Conservation (phyloP, 495 filamentous ascomycete species). For the Venustampulla echinocandica region DNA sequence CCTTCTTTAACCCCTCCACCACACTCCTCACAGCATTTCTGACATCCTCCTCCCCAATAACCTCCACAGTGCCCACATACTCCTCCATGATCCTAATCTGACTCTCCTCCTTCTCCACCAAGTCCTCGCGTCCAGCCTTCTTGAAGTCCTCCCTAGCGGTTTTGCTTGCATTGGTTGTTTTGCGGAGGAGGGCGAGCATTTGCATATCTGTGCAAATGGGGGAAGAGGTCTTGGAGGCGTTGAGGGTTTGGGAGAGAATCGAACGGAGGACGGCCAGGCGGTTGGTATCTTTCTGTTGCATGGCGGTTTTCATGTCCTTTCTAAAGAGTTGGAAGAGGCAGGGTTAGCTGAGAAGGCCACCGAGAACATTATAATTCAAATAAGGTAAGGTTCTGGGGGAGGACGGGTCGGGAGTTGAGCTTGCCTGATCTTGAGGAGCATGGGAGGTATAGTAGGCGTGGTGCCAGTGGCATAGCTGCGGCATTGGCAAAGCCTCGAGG, state of each 20-base stretch:
- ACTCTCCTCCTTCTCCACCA: slow-evolving; percentile 44
- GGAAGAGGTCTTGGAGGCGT: slow-evolving; percentile 46
- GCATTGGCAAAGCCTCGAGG: slow-evolving; percentile 7
- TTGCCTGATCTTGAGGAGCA: slow-evolving; percentile 30
- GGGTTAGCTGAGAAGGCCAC: not conserved
- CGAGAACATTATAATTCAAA: not conserved
- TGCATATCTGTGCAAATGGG: slow-evolving; percentile 48
- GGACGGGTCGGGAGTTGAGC: slow-evolving; percentile 3
- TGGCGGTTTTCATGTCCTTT: slow-evolving; percentile 49
- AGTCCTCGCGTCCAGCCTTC: slow-evolving; percentile 41
- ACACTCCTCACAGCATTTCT: slow-evolving; percentile 27
- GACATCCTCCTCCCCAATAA: slow-evolving; percentile 34
- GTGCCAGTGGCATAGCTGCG: slow-evolving; percentile 21
- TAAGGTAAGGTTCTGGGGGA: not conserved
- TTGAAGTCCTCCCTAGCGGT: slow-evolving; percentile 40
- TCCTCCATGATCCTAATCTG: slow-evolving; percentile 39
- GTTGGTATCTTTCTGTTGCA: slow-evolving; percentile 48
- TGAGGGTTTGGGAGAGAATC: slow-evolving; percentile 43
- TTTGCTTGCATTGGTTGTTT: slow-evolving; percentile 28
- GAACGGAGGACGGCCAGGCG: slow-evolving; percentile 45
- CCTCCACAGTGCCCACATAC: slow-evolving; percentile 40
- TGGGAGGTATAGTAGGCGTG: slow-evolving; percentile 22
- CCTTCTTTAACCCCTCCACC: slow-evolving; percentile 23
- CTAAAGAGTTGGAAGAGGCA: slow-evolving; percentile 24
- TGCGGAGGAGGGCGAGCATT: slow-evolving; percentile 44